Evolutionary conservation across 805 yeast species (phyloP).

Genomic region (Nakazawaea holstii): DNA sequence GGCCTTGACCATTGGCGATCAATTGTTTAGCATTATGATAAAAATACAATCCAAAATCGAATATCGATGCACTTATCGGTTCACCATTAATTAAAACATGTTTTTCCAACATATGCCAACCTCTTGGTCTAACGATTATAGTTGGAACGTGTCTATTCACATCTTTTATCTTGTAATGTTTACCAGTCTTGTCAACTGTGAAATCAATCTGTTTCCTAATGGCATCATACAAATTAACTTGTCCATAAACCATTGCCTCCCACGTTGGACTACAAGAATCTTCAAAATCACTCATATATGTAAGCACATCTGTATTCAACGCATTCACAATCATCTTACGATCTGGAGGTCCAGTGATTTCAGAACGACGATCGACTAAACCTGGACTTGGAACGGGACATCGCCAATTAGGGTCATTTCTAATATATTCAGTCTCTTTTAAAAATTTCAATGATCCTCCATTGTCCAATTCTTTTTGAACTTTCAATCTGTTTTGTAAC

Average conservation of each 20-base stretch:
- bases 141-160: slow-evolving; percentile 64
- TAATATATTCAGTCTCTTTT: slow-evolving; percentile 61
- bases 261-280: slow-evolving; percentile 84
- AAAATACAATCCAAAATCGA: slow-evolving; percentile 76
- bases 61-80: slow-evolving; percentile 71
- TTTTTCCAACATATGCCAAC: slow-evolving; percentile 79
- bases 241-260: slow-evolving; percentile 75
- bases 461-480: slow-evolving; percentile 56
- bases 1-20: slow-evolving; percentile 66
- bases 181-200: slow-evolving; percentile 30
- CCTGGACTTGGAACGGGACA: slow-evolving; percentile 73
- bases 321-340: slow-evolving; percentile 83
- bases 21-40: slow-evolving; percentile 66
- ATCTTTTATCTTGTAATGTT: slow-evolving; percentile 33
- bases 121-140: slow-evolving; percentile 80
- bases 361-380: slow-evolving; percentile 67
- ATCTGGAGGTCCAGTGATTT: slow-evolving; percentile 83
- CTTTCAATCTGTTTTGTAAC: slow-evolving; percentile 54
- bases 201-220: slow-evolving; percentile 62
- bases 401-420: slow-evolving; percentile 71
- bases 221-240: slow-evolving; percentile 72
- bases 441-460: slow-evolving; percentile 61
- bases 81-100: slow-evolving; percentile 69
- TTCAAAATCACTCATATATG: slow-evolving; percentile 85
- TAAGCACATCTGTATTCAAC: slow-evolving; percentile 69